Base-by-base conservation (phyloP, 2,329 filamentous ascomycete species). In the Ophiosphaerella narmari region DNA sequence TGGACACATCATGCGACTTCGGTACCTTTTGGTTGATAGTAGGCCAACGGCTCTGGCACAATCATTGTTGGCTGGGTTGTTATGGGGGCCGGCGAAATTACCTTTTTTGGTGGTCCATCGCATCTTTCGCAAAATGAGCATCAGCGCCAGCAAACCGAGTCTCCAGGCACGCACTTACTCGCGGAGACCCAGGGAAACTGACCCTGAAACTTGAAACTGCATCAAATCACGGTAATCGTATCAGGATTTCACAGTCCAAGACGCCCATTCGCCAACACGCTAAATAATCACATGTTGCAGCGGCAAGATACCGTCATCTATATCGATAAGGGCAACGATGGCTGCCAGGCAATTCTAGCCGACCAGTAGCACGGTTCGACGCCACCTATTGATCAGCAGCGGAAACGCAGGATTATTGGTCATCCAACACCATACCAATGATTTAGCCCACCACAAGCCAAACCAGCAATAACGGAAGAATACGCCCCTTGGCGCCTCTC, bases 201-300 rank as follows among this genome's bases (percentile, higher is more conserved):
- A 21, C 34, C n/a, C n/a, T 6, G 18, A 21, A 26, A 24, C 11
- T n/a, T 6, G 18, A 21, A 26, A 24, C 11, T n/a, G 31, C 14
- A 18, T 16, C 35, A 39, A 46, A 39, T 14, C 35, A 39, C 2
- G 26, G n/a, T 11, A 23, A 39, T 33, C 14, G 23, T 34, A 46
- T 46, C 43, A 46, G 43, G 24, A 39, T 39, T 46, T 39, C 43
- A 13, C 16, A 23, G 29, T n/a, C 12, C 29, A 34, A 16, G 7
- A n/a, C n/a, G 5, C 16, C 24, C 34, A 46, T 46, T 46, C 43
- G 36, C 18, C 14, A 11, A 23, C 13, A 42, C 11, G 8, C 6
- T 32, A 6, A 36, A 14, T 9, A 16, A 36, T 16, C 34, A 18
- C 34, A 36, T 14, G 14, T 3, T 36, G 2, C 36, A 33, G 18